These are phyloP conservation scores for Geotrichum australiense DNA, from an alignment of 1,139 yeast genomes.

Conservation along the genomic window DNA sequence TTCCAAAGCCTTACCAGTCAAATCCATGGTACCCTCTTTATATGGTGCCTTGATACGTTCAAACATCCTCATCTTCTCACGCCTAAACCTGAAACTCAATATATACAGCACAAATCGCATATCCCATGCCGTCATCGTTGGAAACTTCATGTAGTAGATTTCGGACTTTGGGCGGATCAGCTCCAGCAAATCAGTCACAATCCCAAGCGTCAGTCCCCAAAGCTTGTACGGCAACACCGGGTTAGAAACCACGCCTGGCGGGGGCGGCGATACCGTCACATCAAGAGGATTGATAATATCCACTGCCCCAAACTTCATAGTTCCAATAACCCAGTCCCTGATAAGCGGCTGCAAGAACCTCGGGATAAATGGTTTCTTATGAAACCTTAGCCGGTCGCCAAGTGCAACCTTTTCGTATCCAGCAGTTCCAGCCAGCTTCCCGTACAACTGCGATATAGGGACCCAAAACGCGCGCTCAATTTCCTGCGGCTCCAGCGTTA, in stretches of 20 bases:
- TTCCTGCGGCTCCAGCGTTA: slow-evolving; percentile 32
- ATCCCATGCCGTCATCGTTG: slow-evolving; percentile 24
- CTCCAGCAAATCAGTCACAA: slow-evolving; percentile 33
- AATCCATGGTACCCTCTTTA: slow-evolving; percentile 17
- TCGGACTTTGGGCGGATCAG: slow-evolving; percentile 24
- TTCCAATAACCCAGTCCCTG: slow-evolving; percentile 26
- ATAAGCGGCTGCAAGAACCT: slow-evolving; percentile 20
- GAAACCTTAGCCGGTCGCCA: slow-evolving; percentile 26
- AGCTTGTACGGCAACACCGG: slow-evolving; percentile 31
- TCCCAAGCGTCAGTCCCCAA: slow-evolving; percentile 38
- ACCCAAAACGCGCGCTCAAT: slow-evolving; percentile 38
- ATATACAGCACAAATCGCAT: slow-evolving; percentile 18
- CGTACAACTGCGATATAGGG: slow-evolving; percentile 29
- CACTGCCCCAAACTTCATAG: slow-evolving; percentile 32
- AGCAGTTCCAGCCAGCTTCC: slow-evolving; percentile 16
- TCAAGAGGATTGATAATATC: slow-evolving; percentile 25
- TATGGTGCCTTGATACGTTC: slow-evolving; percentile 4
- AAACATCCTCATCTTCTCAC: slow-evolving; percentile 3
- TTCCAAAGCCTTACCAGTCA: slow-evolving; percentile 15
- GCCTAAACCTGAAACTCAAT: slow-evolving; percentile 12
- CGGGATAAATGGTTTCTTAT: slow-evolving; percentile 21
- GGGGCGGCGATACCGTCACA: slow-evolving; percentile 10
- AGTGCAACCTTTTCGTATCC: slow-evolving; percentile 26
- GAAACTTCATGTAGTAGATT: slow-evolving; percentile 16
- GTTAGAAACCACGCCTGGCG: slow-evolving; percentile 15